A percentile compares a stretch with the other conserved stretches of the same genome.
phyloP scores from a whole-genome alignment of 2,329 filamentous ascomycete genomes.

The Neocatenulostroma microsporum region DNA sequence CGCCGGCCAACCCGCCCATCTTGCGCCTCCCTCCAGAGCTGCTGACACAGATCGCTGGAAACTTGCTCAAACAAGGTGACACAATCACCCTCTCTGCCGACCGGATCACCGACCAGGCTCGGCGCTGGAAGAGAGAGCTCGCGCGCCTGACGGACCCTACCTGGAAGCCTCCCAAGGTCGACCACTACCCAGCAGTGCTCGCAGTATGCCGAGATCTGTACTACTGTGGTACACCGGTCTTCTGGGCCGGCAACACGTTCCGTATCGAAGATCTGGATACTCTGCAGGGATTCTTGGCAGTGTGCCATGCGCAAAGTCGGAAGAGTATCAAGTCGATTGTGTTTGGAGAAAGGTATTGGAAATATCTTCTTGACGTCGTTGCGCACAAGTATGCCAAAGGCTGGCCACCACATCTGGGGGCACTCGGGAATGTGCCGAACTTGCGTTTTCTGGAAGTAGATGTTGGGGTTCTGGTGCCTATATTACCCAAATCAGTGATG shows the following conservation, averaged over 20 bases:
- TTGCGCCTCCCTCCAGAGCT: background rate
- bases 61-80: background rate
- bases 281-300: background rate
- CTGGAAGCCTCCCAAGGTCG: background rate
- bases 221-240: background rate
- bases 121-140: too few species aligned
- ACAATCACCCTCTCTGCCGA: background rate
- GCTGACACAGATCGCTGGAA: background rate
- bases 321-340: background rate
- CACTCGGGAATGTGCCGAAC: too few species aligned
- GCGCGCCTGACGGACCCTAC: background rate
- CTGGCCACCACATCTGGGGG: too few species aligned
- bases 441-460: too few species aligned
- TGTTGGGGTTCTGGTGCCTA: background rate
- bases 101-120: background rate
- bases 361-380: too few species aligned
- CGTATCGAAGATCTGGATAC: background rate
- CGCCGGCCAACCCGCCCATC: background rate
- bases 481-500: too few species aligned
- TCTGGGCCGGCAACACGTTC: background rate
- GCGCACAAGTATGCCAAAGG: too few species aligned
- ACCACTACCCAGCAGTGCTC: background rate
- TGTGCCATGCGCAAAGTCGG: background rate
- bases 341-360: background rate
- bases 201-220: background rate